Base-by-base conservation (phyloP, 768 basidiomycete species). In the Naganishia onofrii region DNA sequence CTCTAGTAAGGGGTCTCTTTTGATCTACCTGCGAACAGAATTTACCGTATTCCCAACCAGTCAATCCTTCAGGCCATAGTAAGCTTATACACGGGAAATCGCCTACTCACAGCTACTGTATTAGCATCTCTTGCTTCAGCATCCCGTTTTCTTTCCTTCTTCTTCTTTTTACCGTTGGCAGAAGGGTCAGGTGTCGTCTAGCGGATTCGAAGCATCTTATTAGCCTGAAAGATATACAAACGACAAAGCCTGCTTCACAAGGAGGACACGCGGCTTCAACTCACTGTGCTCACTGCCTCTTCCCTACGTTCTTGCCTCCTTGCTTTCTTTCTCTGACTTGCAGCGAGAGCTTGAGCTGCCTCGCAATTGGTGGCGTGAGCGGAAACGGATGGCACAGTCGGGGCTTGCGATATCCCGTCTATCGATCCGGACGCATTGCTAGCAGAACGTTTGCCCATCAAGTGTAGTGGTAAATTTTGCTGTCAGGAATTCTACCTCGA, bases 371-470 rank as follows among this genome's bases (percentile, higher is more conserved):
- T 44, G 15, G 65, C 51, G 52, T 68, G 51, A 26, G 53, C 42
- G 48, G 52, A 55, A 15, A 55, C 51, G n/a, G 52, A 54, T 38
- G 67, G 54, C n/a, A 53, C 53, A 34, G 67, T 63, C 28, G 60
- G 60, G 6, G 60, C 60, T 63, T 63, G 60, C 23, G 38, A 26
- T 26, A 63, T 63, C 60, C 60, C 60, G 26, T 44, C 38, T 31
- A 34, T 21, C 12, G 57, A 38, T 51, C 48, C 21, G 21, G 48
- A 26, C 48, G 48, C 48, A 26, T 51, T 51, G 12, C 48, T 51
- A 26, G 48, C 19, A 51, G 48, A 51, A 26, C 48, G 19, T n/a
- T 51, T 51, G 48, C 19, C 48, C 48, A 51, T 51, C 9, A 51
- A 51, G 48, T 51, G 23, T 4, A 26, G 23, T 51, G 8, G 42